Percentiles rank a stretch among this genome's conserved stretches.
phyloP scores from a whole-genome alignment of 805 yeast species.

The Barnettozyma californica region DNA sequence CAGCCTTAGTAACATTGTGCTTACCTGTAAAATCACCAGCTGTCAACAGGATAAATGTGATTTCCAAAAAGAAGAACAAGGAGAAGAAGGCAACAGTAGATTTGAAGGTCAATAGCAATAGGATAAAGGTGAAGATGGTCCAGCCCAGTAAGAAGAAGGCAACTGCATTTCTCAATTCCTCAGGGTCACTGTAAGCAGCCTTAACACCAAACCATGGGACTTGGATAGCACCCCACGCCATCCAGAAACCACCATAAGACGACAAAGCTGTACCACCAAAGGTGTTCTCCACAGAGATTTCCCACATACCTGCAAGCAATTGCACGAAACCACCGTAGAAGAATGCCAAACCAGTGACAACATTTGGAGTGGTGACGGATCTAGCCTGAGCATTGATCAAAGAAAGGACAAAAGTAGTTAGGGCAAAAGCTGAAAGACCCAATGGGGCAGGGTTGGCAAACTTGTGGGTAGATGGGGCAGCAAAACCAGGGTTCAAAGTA shows the following conservation, averaged over 20 bases:
- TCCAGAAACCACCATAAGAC: slow-evolving; percentile 69
- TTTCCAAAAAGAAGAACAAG: slow-evolving; percentile 45
- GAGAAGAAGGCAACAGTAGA: slow-evolving; percentile 61
- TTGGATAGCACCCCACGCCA: slow-evolving; percentile 55
- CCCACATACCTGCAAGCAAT: slow-evolving; percentile 63
- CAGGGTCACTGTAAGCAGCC: slow-evolving; percentile 41
- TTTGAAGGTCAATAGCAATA: slow-evolving; percentile 50
- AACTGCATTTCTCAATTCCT: slow-evolving; percentile 41
- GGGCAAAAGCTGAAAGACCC: slow-evolving; percentile 56
- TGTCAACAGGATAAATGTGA: slow-evolving; percentile 52
- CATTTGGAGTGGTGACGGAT: slow-evolving; percentile 45
- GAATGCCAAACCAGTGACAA: slow-evolving; percentile 51
- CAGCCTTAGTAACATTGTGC: slow-evolving; percentile 41
- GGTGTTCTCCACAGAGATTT: slow-evolving; percentile 55
- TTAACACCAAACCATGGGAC: slow-evolving; percentile 56
- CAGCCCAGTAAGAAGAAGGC: slow-evolving; percentile 60
- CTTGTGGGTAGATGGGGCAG: slow-evolving; percentile 51
- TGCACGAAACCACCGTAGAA: slow-evolving; percentile 63
- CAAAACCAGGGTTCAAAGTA: slow-evolving; percentile 65
- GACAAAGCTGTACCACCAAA: slow-evolving; percentile 63
- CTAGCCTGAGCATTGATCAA: slow-evolving; percentile 50
- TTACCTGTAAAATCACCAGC: slow-evolving; percentile 45
- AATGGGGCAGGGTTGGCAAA: slow-evolving; percentile 65
- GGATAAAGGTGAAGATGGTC: slow-evolving; percentile 54
- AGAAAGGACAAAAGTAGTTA: slow-evolving; percentile 57